Evolutionary conservation across 2,329 filamentous ascomycete species (phyloP), one percentile per base, ranked within the genome.

Genomic region (Penicillium sp.): DNA sequence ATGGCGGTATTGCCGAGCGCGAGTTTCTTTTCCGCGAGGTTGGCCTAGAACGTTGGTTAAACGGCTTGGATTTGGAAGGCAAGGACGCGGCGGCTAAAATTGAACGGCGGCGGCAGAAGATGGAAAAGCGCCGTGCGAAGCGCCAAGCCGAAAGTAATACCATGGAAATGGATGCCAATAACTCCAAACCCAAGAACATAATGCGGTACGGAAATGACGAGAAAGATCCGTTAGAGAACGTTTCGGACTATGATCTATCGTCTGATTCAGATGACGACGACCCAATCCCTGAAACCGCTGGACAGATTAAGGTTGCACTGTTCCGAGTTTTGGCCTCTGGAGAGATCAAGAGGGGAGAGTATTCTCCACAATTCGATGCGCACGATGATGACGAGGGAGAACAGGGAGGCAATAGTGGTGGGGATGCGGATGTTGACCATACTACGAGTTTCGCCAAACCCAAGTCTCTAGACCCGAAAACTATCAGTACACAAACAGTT

Each of bases 401-500:
- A 29, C 77, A 79, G 24, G 81, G 79, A 6, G 83, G 80, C 47
- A 85, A 82, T 34, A 81, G 80, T 13, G 80, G 81, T 24, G 85
- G 89, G 56, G 90, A 92, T 65, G 89, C 86, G 36, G 91, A 96
- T 67, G 85, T 97, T 52, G 94, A 97, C 75, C 94, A 99, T 72
- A 97, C 94, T 2, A 97, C 94, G 7, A 96, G 92, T 71, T 97
- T 97, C 74, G 93, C 93, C 9, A 96, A 97, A 77, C 93, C 92
- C 13, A 97, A 97, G 81, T 89, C 91, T 1, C 81, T 97, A 49
- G 95, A 97, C 76, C 93, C 93, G 0, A 97, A 97, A 77, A 92
- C 91, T 2, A 99, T 99, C 70, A 97, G 92, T 70, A 99, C 94
- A 2, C 94, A 99, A 76, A 99, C 94, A 0, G 94, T 99, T n/a